Conservation (phyloP, 225 moss, liverwort and hornwort species). For the Ulota crispa region DNA sequence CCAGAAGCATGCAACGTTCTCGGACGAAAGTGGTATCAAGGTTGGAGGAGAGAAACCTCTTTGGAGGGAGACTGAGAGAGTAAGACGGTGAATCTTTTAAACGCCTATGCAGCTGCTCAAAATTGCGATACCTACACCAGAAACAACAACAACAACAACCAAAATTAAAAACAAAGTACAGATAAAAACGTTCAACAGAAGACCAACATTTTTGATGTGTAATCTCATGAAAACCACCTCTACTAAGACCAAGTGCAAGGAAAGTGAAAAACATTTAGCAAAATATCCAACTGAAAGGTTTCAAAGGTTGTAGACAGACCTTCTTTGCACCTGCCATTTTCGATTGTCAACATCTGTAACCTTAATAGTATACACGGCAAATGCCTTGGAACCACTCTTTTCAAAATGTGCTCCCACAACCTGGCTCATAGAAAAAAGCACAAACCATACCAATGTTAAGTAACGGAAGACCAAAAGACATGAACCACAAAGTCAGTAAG, state of each 20-base stretch:
- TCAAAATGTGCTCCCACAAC: slow-evolving; percentile 92
- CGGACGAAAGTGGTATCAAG: slow-evolving; percentile 80
- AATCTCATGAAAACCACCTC: not conserved
- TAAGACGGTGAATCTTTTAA: slow-evolving; percentile 80
- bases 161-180: not conserved
- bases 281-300: not conserved
- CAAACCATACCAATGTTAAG: not conserved
- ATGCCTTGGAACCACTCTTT: slow-evolving; percentile 74
- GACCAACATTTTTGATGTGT: not conserved
- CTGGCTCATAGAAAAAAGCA: slow-evolving; percentile 26
- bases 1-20: slow-evolving; percentile 82
- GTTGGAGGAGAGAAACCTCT: slow-evolving; percentile 85
- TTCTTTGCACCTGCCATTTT: slow-evolving; percentile 83
- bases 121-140: slow-evolving; percentile 71
- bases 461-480: not conserved
- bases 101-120: slow-evolving; percentile 88
- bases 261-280: not conserved
- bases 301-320: slow-evolving; percentile 34
- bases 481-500: not conserved
- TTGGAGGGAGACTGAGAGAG: slow-evolving; percentile 71
- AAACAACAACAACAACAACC: slow-evolving; percentile 24
- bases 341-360: slow-evolving; percentile 74
- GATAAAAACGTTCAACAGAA: not conserved
- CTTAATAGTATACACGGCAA: slow-evolving; percentile 85
- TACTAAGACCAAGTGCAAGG: not conserved